Evolutionary conservation across 345 rosid species (phyloP).

Genomic region (Garcia nutans): DNA sequence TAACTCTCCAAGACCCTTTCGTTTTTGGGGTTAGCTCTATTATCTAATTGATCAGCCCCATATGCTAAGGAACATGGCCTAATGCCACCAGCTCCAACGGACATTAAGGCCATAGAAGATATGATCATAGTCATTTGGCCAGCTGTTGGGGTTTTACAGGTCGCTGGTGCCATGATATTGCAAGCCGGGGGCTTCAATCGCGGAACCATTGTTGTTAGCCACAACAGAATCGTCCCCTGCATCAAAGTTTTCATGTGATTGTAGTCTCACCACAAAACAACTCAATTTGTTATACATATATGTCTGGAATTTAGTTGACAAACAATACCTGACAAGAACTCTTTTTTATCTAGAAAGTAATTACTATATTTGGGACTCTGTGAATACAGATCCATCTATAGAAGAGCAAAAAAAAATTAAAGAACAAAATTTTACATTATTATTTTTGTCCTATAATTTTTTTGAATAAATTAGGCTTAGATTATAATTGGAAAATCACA

Average conservation of each 20-base stretch:
- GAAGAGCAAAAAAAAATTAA: too few species aligned
- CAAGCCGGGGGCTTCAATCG: slow-evolving; percentile 54
- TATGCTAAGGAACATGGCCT: slow-evolving; percentile 76
- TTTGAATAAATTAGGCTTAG: too few species aligned
- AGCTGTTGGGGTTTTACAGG: slow-evolving; percentile 50
- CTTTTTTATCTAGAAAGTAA: too few species aligned
- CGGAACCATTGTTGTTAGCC: slow-evolving; percentile 79
- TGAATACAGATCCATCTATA: too few species aligned
- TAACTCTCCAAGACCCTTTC: slow-evolving; percentile 40
- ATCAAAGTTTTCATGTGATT: slow-evolving; percentile 12
- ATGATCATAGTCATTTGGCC: slow-evolving; percentile 48
- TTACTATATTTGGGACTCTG: too few species aligned
- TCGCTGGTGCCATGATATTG: slow-evolving; percentile 29
- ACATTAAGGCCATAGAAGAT: slow-evolving; percentile 49
- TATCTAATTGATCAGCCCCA: slow-evolving; percentile 73
- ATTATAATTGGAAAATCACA: too few species aligned
- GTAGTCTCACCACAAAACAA: slow-evolving; percentile 37
- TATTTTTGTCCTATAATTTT: too few species aligned
- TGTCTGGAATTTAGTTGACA: neutral
- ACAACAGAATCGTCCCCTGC: slow-evolving; percentile 57
- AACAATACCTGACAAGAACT: neutral
- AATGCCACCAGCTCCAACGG: slow-evolving; percentile 73
- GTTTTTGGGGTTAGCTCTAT: slow-evolving; percentile 53
- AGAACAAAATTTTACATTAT: too few species aligned
- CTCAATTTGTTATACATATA: slow-evolving; percentile 17